Percentiles rank a stretch among this genome's conserved stretches.
Conservation (phyloP, 805 yeast species). For the Saccharomycopsis guyanensis region DNA sequence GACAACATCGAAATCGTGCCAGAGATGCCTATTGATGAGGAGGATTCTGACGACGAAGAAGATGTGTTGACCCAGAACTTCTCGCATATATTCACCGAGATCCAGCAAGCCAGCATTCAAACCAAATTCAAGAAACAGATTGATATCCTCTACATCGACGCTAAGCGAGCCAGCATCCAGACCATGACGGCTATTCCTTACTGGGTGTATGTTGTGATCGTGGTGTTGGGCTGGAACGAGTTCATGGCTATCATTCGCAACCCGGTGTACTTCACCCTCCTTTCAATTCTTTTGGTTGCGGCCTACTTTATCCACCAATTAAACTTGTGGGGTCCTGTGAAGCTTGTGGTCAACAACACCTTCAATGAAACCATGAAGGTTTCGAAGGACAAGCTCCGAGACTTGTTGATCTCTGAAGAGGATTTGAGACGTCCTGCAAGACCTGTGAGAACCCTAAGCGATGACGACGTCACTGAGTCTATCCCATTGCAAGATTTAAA, state of each 20-base stretch:
- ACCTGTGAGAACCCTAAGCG: background rate
- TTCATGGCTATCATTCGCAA: conserved; percentile 80
- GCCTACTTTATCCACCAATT: conserved; percentile 60
- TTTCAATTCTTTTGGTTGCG: conserved; percentile 51
- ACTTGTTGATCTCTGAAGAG: conserved; percentile 18
- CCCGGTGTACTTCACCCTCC: conserved; percentile 68
- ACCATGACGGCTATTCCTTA: conserved; percentile 75
- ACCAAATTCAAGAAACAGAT: conserved; percentile 63
- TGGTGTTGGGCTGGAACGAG: conserved; percentile 92
- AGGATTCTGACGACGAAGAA: conserved; percentile 26
- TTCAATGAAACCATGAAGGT: conserved; percentile 48
- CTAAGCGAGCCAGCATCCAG: conserved; percentile 78
- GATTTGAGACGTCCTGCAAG: background rate
- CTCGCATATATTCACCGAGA: conserved; percentile 39
- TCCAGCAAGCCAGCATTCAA: conserved; percentile 49
- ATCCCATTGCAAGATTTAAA: conserved; percentile 17
- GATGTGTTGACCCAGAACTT: conserved; percentile 20
- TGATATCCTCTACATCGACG: conserved; percentile 76
- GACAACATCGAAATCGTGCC: conserved; percentile 55
- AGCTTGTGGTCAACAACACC: conserved; percentile 50
- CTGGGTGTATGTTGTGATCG: conserved; percentile 65
- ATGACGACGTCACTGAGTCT: conserved; percentile 2
- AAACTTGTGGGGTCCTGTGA: conserved; percentile 71
- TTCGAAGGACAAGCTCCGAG: conserved; percentile 32
- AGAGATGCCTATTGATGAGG: conserved; percentile 40